Evolutionary conservation across 139 green algal genomes (phyloP).

Genomic region (Chlorella sp.): DNA sequence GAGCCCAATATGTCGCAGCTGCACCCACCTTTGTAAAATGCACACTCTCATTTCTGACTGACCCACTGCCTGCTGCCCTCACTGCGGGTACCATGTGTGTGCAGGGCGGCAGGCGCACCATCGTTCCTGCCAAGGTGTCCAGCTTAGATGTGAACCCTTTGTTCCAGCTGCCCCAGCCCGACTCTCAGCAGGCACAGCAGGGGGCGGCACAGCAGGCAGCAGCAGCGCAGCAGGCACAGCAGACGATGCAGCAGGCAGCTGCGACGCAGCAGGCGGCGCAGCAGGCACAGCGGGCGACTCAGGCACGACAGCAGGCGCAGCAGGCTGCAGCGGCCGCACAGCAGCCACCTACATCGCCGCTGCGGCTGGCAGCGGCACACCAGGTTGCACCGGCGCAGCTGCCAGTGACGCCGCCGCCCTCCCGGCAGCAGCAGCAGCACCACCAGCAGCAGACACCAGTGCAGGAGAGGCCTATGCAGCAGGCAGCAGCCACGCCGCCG

Average conservation of each 20-base stretch:
- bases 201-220: not conserved
- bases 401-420: not conserved
- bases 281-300: not conserved
- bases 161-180: constrained; percentile 23
- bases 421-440: not conserved
- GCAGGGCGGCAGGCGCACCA: constrained; percentile 29
- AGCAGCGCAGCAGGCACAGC: not conserved
- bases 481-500: not conserved
- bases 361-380: not conserved
- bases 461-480: not conserved
- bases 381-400: not conserved
- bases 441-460: not conserved
- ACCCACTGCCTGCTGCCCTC: not conserved
- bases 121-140: constrained; percentile 31
- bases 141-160: not conserved
- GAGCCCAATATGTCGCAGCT: too few relatives aligned
- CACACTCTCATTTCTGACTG: not conserved
- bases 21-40: too few relatives aligned
- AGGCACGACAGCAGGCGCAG: not conserved
- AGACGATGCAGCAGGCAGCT: not conserved
- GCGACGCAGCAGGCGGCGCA: not conserved
- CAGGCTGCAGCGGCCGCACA: not conserved
- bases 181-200: not conserved
- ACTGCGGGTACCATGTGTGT: not conserved
- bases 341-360: too few relatives aligned